Conservation (phyloP, 352 stramenopile species). For the Pythium brassicae region DNA sequence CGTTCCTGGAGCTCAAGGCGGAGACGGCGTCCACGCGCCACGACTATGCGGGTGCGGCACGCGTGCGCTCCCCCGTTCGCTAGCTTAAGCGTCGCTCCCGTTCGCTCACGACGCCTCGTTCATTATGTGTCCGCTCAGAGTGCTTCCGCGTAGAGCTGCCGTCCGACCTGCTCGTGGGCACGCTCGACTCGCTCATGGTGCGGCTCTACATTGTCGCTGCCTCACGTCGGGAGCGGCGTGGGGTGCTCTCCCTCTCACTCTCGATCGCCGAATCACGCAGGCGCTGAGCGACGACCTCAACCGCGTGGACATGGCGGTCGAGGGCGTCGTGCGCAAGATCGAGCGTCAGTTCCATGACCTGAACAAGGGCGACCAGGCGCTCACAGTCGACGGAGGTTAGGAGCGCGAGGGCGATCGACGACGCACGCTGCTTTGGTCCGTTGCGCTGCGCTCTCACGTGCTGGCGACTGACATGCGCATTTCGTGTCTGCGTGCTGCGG, state of each 20-base stretch:
- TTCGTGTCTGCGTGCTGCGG: too few relatives aligned
- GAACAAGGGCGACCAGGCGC: conserved; percentile 78
- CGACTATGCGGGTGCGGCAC: conserved; percentile 43
- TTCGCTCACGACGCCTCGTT: neutral
- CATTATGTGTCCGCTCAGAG: conserved; percentile 24
- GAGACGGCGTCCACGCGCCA: conserved; percentile 79
- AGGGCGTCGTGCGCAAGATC: conserved; percentile 96
- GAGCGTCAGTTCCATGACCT: conserved; percentile 96
- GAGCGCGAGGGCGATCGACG: neutral
- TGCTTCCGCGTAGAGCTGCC: conserved; percentile 89
- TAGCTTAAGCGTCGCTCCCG: neutral
- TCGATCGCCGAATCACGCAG: conserved; percentile 17
- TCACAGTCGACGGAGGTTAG: conserved; percentile 81
- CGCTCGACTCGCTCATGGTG: conserved; percentile 97
- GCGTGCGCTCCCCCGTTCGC: neutral
- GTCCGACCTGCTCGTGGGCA: conserved; percentile 94
- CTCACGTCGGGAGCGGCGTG: neutral
- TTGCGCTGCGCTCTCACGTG: too few relatives aligned
- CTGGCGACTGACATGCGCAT: neutral
- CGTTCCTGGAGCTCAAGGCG: conserved; percentile 81
- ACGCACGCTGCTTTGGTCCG: too few relatives aligned
- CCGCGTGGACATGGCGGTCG: conserved; percentile 93
- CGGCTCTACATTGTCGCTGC: neutral
- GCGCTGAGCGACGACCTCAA: conserved; percentile 92
- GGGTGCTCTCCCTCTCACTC: neutral